These are phyloP conservation scores for Ormosia semicastrata DNA, from an alignment of 306 rosid species.

Conservation along the genomic window DNA sequence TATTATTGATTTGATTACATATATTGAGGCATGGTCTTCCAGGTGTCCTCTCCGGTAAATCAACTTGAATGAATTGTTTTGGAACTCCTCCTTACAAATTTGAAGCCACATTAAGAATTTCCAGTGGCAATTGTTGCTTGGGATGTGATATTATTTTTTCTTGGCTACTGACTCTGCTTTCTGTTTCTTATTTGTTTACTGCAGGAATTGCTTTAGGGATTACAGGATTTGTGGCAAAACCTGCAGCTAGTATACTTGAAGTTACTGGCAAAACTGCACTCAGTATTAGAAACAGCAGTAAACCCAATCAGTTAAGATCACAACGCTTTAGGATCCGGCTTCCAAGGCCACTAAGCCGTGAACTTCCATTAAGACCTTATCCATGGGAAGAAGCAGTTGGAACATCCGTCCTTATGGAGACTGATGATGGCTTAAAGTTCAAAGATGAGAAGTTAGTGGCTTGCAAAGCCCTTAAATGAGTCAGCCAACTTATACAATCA, in stretches of 20 bases:
- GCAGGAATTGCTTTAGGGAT: conserved; percentile 90
- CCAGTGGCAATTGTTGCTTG: neutral
- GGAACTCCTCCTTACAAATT: neutral
- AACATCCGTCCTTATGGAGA: conserved; percentile 64
- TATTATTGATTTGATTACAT: neutral
- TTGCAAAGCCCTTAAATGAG: conserved; percentile 83
- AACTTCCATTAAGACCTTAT: conserved; percentile 70
- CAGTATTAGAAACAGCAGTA: conserved; percentile 89
- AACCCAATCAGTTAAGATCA: conserved; percentile 59
- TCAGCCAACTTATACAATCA: conserved; percentile 70
- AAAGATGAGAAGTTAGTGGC: conserved; percentile 66
- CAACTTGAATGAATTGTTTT: conserved; percentile 14
- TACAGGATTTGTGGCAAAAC: conserved; percentile 90
- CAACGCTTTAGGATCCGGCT: conserved; percentile 64
- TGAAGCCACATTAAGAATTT: conserved; percentile 13
- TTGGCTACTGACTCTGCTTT: conserved; percentile 13
- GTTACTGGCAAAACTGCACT: conserved; percentile 92
- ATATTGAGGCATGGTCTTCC: no score
- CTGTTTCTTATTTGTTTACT: conserved; percentile 23
- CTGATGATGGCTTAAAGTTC: conserved; percentile 58
- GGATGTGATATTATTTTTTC: neutral
- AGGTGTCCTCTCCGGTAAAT: no score
- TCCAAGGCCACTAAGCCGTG: conserved; percentile 68
- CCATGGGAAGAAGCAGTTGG: conserved; percentile 97
- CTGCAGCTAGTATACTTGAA: conserved; percentile 96